These are phyloP conservation scores for Hordeum marinum DNA, from an alignment of 176 grass and related monocot genomes.

Conservation along the genomic window DNA sequence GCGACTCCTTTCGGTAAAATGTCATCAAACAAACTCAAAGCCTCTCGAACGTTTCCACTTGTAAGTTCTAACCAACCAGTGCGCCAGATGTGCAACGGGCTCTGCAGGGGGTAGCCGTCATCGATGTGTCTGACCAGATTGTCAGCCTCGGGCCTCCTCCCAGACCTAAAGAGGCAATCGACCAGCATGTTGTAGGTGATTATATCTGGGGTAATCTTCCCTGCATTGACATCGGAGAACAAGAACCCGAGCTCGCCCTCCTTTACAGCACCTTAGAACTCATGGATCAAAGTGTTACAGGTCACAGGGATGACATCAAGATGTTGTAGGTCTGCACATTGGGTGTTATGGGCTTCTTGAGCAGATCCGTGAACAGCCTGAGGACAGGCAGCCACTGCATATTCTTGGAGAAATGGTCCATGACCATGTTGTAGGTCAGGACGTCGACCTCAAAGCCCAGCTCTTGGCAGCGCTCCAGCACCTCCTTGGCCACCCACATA, in stretches of 20 bases:
- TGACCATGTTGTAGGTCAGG: background rate
- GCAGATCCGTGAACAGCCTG: constrained; percentile 65
- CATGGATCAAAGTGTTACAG: constrained; percentile 73
- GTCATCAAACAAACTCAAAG: constrained; percentile 62
- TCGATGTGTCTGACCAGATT: constrained; percentile 58
- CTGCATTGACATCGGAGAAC: constrained; percentile 21
- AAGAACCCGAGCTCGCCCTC: constrained; percentile 35
- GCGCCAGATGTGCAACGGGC: constrained; percentile 47
- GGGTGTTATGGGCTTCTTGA: constrained; percentile 72
- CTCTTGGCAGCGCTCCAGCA: constrained; percentile 60
- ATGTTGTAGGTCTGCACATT: constrained; percentile 59
- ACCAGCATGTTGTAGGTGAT: constrained; percentile 39
- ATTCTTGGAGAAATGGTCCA: constrained; percentile 68
- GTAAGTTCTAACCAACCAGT: constrained; percentile 76
- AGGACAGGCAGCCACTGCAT: constrained; percentile 49
- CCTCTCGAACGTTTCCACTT: constrained; percentile 39
- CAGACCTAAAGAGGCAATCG: constrained; percentile 64
- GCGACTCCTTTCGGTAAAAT: background rate
- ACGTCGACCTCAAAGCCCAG: constrained; percentile 73
- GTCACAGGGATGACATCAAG: constrained; percentile 62
- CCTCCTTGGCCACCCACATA: constrained; percentile 49
- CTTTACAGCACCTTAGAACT: constrained; percentile 50
- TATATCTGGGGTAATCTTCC: constrained; percentile 48
- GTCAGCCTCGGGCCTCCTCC: constrained; percentile 47
- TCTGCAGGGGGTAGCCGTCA: constrained; percentile 41